Evolutionary conservation across 2,329 filamentous ascomycete genomes (phyloP), one percentile per base, ranked within the genome.

Genomic region (Trichoderma brevicompactum): DNA sequence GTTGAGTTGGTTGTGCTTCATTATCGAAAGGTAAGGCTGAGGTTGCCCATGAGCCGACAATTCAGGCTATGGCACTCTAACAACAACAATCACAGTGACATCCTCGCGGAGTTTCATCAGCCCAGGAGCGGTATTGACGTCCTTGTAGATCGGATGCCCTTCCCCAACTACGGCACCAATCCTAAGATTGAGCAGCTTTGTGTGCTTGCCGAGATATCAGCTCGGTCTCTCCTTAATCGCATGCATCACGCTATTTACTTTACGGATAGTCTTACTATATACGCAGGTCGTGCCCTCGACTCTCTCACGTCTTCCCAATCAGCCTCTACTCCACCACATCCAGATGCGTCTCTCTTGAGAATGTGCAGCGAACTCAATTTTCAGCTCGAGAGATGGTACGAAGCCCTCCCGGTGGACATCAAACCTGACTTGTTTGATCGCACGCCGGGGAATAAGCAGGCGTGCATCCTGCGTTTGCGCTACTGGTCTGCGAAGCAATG

Each of bases 301-400:
- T 59, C 54, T 4, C 28, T 58, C 8, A 41, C 49, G 10, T 50
- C 64, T 8, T 61, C 64, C 7, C 64, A 50, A 5, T 44, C 55
- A 1, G 17, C 63, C 12, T 53, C 59, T 8, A 56, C 44, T 1
- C 43, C 60, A 50, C 19, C 46, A 17, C 55, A 65, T 6, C 59
- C 68, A 1, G 65, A 66, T 36, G 61, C 55, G 2, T 71, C 71
- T 9, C 64, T 70, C 10, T 41, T 69, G 2, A 43, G 68, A 7
- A 66, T 73, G 15, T 70, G 68, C 28, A 66, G 50, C 34, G 71
- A 73, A 49, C 67, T 73, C 7, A 66, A 59, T 10, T 65, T 67
- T 3, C 71, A 73, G 49, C 69, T 72, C 13, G 68, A 72, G n/a
- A 66, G 66, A 9, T 73, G 71, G 71, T 73, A 71, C 44, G 69